Percentiles rank a stretch among this genome's conserved stretches.
Conservation (phyloP, 2,329 filamentous ascomycete genomes). For the Ustilaginoidea virens region DNA sequence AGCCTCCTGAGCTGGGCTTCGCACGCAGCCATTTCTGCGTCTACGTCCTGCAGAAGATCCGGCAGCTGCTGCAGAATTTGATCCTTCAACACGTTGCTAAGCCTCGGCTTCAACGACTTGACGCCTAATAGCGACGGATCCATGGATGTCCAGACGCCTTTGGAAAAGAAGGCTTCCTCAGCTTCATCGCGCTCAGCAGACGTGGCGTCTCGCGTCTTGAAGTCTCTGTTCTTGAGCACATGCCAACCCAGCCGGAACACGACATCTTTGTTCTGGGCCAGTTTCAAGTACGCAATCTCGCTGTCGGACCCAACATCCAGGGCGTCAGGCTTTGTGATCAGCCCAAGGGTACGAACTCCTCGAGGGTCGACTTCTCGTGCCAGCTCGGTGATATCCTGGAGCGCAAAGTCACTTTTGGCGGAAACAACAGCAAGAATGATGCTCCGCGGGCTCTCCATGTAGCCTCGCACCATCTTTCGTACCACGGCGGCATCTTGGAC, state of each 20-base stretch:
- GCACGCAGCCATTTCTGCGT: conserved; percentile 18
- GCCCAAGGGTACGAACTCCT: conserved; percentile 31
- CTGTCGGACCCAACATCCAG: conserved; percentile 17
- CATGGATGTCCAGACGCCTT: conserved; percentile 22
- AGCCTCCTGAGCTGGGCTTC: conserved; percentile 25
- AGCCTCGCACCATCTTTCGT: conserved; percentile 28
- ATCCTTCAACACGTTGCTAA: conserved; percentile 33
- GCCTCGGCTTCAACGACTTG: conserved; percentile 24
- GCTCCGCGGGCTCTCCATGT: conserved; percentile 39
- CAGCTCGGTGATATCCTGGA: conserved; percentile 29
- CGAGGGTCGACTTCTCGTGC: conserved; percentile 2
- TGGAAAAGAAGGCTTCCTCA: conserved; percentile 28
- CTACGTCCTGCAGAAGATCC: conserved; percentile 26
- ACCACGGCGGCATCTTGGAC: conserved; percentile 12
- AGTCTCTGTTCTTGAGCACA: conserved; percentile 27
- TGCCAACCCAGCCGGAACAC: conserved; percentile 37
- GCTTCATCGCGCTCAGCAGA: conserved; percentile 19
- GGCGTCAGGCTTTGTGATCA: conserved; percentile 41
- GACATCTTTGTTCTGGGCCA: conserved; percentile 30
- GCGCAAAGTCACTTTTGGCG: conserved; percentile 38
- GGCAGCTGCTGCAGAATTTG: conserved; percentile 33
- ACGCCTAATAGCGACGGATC: conserved; percentile 28
- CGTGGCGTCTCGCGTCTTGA: conserved; percentile 16
- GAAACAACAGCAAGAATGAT: conserved; percentile 45
- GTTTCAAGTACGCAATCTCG: conserved; percentile 22